Base-by-base conservation (phyloP, 2,329 filamentous ascomycete species). In the Plenodomus lindquistii region DNA sequence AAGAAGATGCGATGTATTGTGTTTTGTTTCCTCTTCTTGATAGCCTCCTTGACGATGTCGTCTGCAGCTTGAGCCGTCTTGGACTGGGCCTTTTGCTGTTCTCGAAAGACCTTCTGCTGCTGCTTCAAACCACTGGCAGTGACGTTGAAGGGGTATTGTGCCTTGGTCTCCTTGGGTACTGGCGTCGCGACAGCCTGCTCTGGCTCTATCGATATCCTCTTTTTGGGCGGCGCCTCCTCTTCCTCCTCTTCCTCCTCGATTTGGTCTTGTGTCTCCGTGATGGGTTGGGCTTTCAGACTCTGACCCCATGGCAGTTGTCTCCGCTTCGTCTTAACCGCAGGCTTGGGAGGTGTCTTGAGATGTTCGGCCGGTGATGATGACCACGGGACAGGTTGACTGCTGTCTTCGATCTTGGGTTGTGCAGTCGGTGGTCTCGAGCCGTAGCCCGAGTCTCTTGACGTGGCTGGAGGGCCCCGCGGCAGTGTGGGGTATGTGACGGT, bases 111-210 rank as follows among this genome's bases (percentile, higher is more conserved):
- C 72, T 86, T 91, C 72, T 88, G 88, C 60, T 89, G 86, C 50
- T 90, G 87, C 66, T 93, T 91, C 34, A 93, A 75, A 1, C 84
- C 84, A 60, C 87, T 92, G 15, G 84, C 83, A 0, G 86, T 87
- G 15, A 85, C 84, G 59, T 94, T 87, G 89, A 89, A 95, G 0
- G 79, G 78, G 29, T 79, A 79, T 5, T 59, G 48, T 2, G 59
- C 50, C 24, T 62, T 66, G 3, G 42, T 44, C 2, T 73, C 59
- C 29, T 80, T 74, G 7, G 69, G 65, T 38, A 75, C 62, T 13
- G 81, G 77, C 3, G 81, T 80, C 29, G 71, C 67, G n/a, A 67
- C 54, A 15, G 70, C 65, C 34, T 60, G 73, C 66, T 11, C 49
- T 21, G 62, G 72, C 67, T 24, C 73, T 72, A 35, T 66, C 54